Conservation (phyloP, 202 grass and related monocot genomes). For the Setaria italica region DNA sequence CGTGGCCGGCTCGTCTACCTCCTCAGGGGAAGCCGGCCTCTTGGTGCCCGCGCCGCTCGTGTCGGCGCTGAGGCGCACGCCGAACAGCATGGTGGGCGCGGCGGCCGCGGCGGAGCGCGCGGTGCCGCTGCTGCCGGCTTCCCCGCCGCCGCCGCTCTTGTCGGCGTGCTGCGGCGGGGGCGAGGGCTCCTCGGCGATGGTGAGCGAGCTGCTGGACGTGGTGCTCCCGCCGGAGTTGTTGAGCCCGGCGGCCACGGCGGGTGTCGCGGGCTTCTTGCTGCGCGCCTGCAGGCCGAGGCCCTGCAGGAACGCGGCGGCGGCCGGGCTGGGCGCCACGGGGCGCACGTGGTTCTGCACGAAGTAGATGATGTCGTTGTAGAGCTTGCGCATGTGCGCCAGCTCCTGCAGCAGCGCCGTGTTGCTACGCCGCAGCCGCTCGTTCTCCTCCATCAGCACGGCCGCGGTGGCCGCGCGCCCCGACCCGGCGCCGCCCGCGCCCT, state of each 20-base stretch:
- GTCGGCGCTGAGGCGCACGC: slow-evolving; percentile 57
- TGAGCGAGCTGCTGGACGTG: slow-evolving; percentile 96
- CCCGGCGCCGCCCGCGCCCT: neutral
- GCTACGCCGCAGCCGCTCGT: slow-evolving; percentile 83
- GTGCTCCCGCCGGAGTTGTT: slow-evolving; percentile 77
- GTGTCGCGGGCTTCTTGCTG: slow-evolving; percentile 35
- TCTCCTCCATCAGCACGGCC: slow-evolving; percentile 84
- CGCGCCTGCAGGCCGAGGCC: slow-evolving; percentile 53
- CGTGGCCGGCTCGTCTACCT: slow-evolving; percentile 35
- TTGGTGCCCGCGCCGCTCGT: slow-evolving; percentile 41
- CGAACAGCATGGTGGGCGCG: slow-evolving; percentile 73
- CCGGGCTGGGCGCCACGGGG: slow-evolving; percentile 88
- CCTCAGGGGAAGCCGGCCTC: slow-evolving; percentile 50
- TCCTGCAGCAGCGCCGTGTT: slow-evolving; percentile 85
- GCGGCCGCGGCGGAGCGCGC: slow-evolving; percentile 7
- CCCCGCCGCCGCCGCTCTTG: slow-evolving; percentile 54
- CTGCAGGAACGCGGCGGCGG: slow-evolving; percentile 71
- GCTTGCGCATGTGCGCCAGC: slow-evolving; percentile 95
- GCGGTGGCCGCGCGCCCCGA: slow-evolving; percentile 42
- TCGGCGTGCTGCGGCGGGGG: slow-evolving; percentile 42
- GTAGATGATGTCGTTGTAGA: slow-evolving; percentile 99
- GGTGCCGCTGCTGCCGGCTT: slow-evolving; percentile 56
- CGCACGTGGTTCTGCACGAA: slow-evolving; percentile 99
- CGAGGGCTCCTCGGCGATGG: slow-evolving; percentile 84
- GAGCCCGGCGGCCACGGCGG: neutral